Percentiles rank a stretch among this genome's conserved stretches.
Evolutionary conservation across 1,139 yeast species (phyloP).

Genomic region (Protomyces gravidus): DNA sequence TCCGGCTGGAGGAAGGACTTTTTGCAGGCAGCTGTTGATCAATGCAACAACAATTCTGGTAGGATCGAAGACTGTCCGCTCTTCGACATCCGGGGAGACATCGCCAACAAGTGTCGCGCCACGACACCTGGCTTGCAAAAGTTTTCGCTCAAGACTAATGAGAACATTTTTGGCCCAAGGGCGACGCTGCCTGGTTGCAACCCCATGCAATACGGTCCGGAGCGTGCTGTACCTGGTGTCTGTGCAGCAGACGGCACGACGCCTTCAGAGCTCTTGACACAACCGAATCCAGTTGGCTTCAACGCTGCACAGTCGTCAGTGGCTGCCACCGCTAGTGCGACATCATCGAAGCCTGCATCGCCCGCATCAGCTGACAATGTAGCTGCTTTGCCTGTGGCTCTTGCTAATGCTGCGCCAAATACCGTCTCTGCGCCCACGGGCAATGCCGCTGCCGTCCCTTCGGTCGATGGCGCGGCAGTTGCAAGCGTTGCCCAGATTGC

Average conservation of each 20-base stretch:
- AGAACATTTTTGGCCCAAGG: constrained; percentile 1
- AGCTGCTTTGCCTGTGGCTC: background rate
- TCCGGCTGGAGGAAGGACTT: constrained; percentile 30
- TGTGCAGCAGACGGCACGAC: constrained; percentile 5
- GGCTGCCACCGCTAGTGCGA: background rate
- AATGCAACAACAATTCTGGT: constrained; percentile 26
- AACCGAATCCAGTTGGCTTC: background rate
- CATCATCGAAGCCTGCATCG: too few species aligned
- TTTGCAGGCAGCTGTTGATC: constrained; percentile 28
- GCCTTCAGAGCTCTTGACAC: background rate
- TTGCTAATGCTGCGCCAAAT: background rate
- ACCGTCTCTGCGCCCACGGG: background rate
- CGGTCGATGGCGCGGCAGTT: constrained; percentile 11
- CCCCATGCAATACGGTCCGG: constrained; percentile 25
- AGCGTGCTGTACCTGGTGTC: constrained; percentile 8
- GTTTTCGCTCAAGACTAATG: constrained; percentile 3
- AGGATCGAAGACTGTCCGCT: constrained; percentile 28
- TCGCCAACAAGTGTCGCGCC: constrained; percentile 3
- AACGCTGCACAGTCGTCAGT: background rate
- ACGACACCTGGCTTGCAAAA: constrained; percentile 8
- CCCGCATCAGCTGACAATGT: background rate
- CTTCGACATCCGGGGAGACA: constrained; percentile 13
- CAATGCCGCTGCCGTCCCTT: constrained; percentile 5
- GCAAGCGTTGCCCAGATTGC: background rate
- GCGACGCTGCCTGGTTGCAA: constrained; percentile 27